Evolutionary conservation across 805 yeast species (phyloP).

Genomic region (Metschnikowia similis): DNA sequence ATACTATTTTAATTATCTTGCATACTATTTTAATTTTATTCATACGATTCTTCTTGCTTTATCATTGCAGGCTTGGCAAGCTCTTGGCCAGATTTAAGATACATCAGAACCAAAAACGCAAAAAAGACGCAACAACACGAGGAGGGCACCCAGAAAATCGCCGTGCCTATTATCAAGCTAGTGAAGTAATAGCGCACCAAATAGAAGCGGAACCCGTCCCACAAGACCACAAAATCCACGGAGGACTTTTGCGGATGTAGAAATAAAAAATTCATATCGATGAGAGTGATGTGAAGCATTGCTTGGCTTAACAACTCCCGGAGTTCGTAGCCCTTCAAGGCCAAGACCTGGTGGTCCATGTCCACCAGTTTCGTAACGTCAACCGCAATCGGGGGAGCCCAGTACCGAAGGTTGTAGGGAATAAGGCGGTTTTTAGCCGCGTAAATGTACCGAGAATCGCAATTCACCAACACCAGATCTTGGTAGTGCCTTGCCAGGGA

Average conservation of each 20-base stretch:
- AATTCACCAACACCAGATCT: constrained; percentile 20
- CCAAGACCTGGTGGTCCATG: constrained; percentile 11
- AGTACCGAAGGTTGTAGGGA: constrained; percentile 34
- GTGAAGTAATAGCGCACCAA: constrained; percentile 30
- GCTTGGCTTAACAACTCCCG: background rate
- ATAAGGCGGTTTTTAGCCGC: constrained; percentile 27
- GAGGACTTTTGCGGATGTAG: constrained; percentile 10
- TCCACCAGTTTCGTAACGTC: constrained; percentile 16
- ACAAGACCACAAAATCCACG: constrained; percentile 28
- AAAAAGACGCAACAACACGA: constrained; percentile 27
- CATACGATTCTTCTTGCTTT: background rate
- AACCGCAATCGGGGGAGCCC: constrained; percentile 34
- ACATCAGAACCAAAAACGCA: constrained; percentile 19
- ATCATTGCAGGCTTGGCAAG: background rate
- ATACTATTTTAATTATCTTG: too few species aligned
- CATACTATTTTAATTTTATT: too few species aligned
- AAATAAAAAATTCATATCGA: constrained; percentile 6
- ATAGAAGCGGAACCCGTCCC: constrained; percentile 42
- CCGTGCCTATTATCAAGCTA: constrained; percentile 34
- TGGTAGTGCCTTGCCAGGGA: background rate
- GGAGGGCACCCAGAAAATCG: constrained; percentile 34
- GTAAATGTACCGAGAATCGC: constrained; percentile 30
- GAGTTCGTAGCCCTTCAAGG: constrained; percentile 11
- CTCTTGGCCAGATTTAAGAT: background rate
- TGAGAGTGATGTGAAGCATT: constrained; percentile 6